Evolutionary conservation across 305 asterid genomes (phyloP), one percentile per base, ranked within the genome.

Genomic region (Petunia hybrid): DNA sequence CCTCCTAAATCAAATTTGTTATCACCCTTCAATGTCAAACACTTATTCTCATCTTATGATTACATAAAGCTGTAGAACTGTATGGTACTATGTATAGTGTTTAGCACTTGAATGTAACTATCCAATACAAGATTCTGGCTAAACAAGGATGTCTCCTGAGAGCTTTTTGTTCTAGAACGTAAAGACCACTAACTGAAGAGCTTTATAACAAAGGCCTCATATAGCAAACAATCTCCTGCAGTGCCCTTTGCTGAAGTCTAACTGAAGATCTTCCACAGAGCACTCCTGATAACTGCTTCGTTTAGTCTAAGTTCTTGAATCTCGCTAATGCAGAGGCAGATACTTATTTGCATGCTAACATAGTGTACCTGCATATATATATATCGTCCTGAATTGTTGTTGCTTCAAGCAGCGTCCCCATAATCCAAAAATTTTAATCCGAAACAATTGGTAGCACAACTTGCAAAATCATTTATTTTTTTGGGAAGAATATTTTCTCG

Each of bases 71-170:
- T 67, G 38, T 74, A 74, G 38, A 53, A 39, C 12, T 73, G 45
- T 73, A 46, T 73, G 6, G 35, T 73, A 67, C 46, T 35, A 73
- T 51, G 63, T 51, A 4, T 35, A 48, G 16, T 2, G n/a, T 35
- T 73, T 73, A 48, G 78, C 78, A 36, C 63, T 35, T 51, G 63
- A 73, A 73, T 73, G 48, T 71, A 9, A 48, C 6, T 48, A 51
- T 2, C 45, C 64, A 36, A 51, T 36, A 36, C 71, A 36, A 6
- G 14, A 53, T 42, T 74, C 35, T 46, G 53, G 45, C 78, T 74
- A 74, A 73, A 74, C 36, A 51, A 14, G 55, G 48, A 60, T 2
- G 45, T 74, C 64, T 12, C 45, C 41, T 14, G 48, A 73, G 62
- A 48, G 10, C 1, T 16, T 48, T 46, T 12, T 73, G 63, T 57